A percentile compares a stretch with the other conserved stretches of the same genome.
Evolutionary conservation across 371 early-diverging fungal genomes (phyloP).

Genomic region (Mucor irregularis): DNA sequence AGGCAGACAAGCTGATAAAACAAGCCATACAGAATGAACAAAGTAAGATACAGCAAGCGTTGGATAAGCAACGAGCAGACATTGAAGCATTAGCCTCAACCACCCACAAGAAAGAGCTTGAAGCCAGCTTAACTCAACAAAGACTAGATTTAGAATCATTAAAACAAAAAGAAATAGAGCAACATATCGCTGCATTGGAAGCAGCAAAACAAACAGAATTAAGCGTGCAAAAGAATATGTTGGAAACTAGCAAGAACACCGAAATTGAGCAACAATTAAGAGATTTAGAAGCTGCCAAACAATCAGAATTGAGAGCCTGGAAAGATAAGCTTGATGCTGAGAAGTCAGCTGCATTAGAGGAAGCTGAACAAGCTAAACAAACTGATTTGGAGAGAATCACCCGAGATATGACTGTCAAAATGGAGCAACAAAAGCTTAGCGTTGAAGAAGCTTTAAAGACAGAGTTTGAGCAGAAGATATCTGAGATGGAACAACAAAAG

Average conservation of each 20-base stretch:
- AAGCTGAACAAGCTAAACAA: neutral
- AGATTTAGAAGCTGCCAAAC: neutral
- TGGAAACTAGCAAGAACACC: no score
- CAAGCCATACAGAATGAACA: constrained; percentile 3
- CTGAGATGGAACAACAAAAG: constrained; percentile 1
- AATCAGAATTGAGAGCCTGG: neutral
- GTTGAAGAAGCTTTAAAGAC: neutral
- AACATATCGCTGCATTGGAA: neutral
- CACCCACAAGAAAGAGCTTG: neutral
- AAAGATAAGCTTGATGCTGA: neutral
- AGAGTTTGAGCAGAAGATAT: neutral
- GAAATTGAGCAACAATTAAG: constrained; percentile 6
- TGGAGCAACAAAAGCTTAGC: neutral
- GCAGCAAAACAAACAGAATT: neutral
- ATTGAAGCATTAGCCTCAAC: neutral
- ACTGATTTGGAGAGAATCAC: neutral
- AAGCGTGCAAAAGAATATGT: no score
- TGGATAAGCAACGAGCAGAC: constrained; percentile 8
- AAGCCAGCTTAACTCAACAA: constrained; percentile 3
- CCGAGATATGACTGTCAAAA: no score
- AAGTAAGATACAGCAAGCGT: constrained; percentile 2
- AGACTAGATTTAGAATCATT: neutral
- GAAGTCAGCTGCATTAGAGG: neutral
- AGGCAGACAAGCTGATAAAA: constrained; percentile 4
- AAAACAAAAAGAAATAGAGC: neutral